These are phyloP conservation scores for Candida saitoana DNA, from an alignment of 805 yeast genomes.

Conservation along the genomic window DNA sequence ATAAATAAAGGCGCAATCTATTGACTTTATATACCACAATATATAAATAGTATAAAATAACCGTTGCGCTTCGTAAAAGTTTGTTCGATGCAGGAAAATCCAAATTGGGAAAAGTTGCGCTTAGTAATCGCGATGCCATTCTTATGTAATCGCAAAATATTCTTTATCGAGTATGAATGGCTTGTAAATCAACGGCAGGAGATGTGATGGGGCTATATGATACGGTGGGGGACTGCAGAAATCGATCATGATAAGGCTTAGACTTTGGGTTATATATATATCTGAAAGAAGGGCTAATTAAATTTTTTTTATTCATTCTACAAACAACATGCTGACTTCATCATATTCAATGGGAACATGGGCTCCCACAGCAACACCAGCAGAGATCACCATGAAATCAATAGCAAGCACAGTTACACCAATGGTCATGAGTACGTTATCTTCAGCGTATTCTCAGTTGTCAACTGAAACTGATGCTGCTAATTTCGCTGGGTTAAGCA, in stretches of 20 bases:
- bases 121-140: not conserved
- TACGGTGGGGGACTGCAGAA: too few relatives aligned
- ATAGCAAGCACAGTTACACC: conserved; percentile 22
- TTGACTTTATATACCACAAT: too few relatives aligned
- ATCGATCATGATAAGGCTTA: too few relatives aligned
- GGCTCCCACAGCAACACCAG: conserved; percentile 24
- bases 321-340: not conserved
- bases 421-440: conserved; percentile 14
- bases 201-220: too few relatives aligned
- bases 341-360: conserved; percentile 10
- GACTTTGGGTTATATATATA: not conserved
- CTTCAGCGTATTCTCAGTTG: conserved; percentile 14
- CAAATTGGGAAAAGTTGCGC: not conserved
- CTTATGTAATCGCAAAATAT: not conserved
- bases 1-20: too few relatives aligned
- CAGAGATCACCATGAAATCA: conserved; percentile 22
- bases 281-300: not conserved
- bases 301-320: not conserved
- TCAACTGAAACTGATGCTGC: conserved; percentile 9
- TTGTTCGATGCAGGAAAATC: too few relatives aligned
- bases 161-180: not conserved
- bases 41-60: too few relatives aligned
- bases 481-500: conserved; percentile 16
- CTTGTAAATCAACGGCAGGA: too few relatives aligned
- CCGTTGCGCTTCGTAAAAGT: too few relatives aligned